These are phyloP conservation scores for Trichosporon sp. DNA, from an alignment of 1,284 basidiomycete genomes.

Conservation along the genomic window DNA sequence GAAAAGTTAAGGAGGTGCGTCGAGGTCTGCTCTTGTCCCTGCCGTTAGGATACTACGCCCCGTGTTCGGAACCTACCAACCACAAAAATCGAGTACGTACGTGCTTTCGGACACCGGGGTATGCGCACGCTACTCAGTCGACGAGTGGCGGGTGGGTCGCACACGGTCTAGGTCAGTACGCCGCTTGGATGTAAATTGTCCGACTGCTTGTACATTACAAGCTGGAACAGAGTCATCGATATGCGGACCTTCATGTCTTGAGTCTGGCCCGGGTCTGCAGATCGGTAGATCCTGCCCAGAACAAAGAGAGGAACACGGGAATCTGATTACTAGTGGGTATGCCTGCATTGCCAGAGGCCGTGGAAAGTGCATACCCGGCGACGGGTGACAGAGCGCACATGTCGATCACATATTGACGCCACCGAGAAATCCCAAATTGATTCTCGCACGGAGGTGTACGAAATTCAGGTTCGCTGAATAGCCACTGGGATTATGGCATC, in stretches of 20 bases:
- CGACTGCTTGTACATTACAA: neutral
- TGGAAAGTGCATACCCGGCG: neutral
- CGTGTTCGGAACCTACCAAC: conserved; percentile 1
- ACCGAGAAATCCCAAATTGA: conserved; percentile 5
- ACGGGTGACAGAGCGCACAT: neutral
- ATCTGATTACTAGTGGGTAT: neutral
- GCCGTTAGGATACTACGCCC: neutral
- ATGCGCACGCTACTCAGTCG: neutral
- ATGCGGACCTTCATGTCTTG: neutral
- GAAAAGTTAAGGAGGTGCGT: neutral
- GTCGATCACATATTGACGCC: conserved; percentile 19
- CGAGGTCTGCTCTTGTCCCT: neutral
- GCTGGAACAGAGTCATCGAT: neutral
- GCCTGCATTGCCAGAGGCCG: neutral
- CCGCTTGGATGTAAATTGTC: neutral
- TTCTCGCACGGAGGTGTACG: neutral
- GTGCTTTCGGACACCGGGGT: neutral
- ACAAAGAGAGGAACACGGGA: neutral
- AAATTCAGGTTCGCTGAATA: conserved; percentile 8
- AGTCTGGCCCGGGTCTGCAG: neutral
- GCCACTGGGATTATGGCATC: neutral
- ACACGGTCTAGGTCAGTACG: neutral
- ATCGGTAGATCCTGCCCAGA: neutral
- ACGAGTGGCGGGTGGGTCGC: neutral
- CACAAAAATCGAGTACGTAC: neutral